Base-by-base conservation (phyloP, 176 grass and related monocot species). In the Ampelocalamus luodianensis region DNA sequence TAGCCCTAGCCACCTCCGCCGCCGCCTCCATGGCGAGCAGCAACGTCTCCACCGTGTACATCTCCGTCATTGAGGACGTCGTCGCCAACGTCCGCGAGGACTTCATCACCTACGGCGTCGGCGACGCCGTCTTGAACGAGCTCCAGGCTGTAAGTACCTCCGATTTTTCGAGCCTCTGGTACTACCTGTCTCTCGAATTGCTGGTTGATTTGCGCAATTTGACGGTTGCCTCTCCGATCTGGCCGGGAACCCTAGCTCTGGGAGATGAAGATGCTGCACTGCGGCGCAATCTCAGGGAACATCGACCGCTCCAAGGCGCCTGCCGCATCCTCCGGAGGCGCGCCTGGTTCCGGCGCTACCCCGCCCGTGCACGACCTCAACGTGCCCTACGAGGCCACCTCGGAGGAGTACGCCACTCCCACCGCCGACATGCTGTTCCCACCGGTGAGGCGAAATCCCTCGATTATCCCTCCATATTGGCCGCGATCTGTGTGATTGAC, bases 241-340 rank as follows among this genome's bases (percentile, higher is more conserved):
- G 78, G 54, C 48, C 16, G 36, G 14, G 89, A 78, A 86, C 82
- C 65, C 74, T 80, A 98, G 96, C 82, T 99, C 43, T 99, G 93
- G 96, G 96, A 99, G 92, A 86, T 94, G 96, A 99, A 95, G 93
- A 99, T 99, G 96, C 55, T 94, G 49, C 96, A 99, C 69, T 93
- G 90, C n/a, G 93, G 96, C 34, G 96, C 91, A 85, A 99, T 99
- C 81, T 79, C 82, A 10, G 84, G 86, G 29, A 87, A 34, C 81
- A 91, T 94, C 44, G 96, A 96, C 69, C 79, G 93, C 45, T 71
- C 86, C 17, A 65, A 83, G 85, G 9, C 67, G 0, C 22, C 74
- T 4, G 39, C 85, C 8, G 42, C n/a, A 4, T 12, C 74, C 17
- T 42, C 50, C 14, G 89, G 79, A 49, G 80, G 82, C 4, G 12